phyloP scores from a whole-genome alignment of 2,329 filamentous ascomycete species.

The Fusarium hainanense region DNA sequence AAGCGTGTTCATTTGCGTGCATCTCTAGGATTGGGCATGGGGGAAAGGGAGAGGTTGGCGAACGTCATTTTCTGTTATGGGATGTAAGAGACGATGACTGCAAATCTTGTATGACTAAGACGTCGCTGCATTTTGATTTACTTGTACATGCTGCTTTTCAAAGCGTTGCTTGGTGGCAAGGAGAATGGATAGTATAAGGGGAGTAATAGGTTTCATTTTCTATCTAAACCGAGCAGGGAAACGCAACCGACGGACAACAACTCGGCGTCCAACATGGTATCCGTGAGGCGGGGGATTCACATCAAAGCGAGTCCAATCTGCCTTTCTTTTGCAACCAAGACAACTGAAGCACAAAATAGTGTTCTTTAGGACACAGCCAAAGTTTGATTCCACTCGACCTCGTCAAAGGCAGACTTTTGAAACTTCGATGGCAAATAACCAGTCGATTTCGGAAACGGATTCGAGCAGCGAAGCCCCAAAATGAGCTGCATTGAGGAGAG shows the following conservation, averaged over 20 bases:
- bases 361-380: conserved; percentile 45
- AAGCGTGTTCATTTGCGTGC: conserved; percentile 56
- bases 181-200: conserved; percentile 25
- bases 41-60: conserved; percentile 44
- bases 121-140: conserved; percentile 36
- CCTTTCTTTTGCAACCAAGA: conserved; percentile 40
- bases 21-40: conserved; percentile 55
- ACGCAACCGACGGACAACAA: conserved; percentile 29
- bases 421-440: conserved; percentile 37
- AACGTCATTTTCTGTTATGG: conserved; percentile 40
- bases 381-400: conserved; percentile 48
- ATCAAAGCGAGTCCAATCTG: conserved; percentile 46
- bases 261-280: conserved; percentile 33
- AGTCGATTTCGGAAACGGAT: conserved; percentile 45
- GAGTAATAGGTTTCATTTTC: conserved; percentile 46
- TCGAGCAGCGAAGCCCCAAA: conserved; percentile 36
- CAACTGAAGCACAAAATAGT: conserved; percentile 38
- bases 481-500: conserved; percentile 49
- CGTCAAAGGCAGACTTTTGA: conserved; percentile 47
- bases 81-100: conserved; percentile 37
- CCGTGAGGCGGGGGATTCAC: conserved; percentile 42
- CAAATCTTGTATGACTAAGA: conserved; percentile 51
- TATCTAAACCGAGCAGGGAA: conserved; percentile 41
- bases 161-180: conserved; percentile 23
- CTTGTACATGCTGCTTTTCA: conserved; percentile 32